phyloP scores from a whole-genome alignment of 1,284 basidiomycete species.

The Fomitiporia mediterranea region DNA sequence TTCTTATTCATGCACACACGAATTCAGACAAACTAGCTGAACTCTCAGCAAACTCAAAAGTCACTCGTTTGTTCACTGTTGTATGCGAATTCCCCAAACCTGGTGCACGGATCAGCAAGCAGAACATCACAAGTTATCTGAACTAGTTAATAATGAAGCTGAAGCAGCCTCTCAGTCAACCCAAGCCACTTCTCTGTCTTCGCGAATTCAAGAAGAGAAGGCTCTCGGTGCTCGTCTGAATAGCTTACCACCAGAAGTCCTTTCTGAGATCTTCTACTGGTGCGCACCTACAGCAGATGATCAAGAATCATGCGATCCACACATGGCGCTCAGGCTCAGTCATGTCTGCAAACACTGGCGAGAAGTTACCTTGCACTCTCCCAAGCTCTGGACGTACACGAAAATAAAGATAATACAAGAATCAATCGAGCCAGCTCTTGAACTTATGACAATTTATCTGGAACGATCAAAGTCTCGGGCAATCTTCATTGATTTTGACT shows the following conservation, averaged over 20 bases:
- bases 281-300: conserved; percentile 11
- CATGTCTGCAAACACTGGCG: conserved; percentile 18
- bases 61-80: background rate
- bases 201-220: background rate
- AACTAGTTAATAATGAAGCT: background rate
- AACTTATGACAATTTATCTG: conserved; percentile 10
- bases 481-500: conserved; percentile 19
- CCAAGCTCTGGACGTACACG: conserved; percentile 20
- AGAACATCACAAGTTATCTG: background rate
- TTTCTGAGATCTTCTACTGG: conserved; percentile 20
- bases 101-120: conserved; percentile 4
- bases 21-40: background rate
- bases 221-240: conserved; percentile 9
- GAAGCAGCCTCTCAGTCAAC: background rate
- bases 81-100: conserved; percentile 5
- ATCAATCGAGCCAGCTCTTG: conserved; percentile 4
- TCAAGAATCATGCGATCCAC: background rate
- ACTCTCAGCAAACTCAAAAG: background rate
- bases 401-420: conserved; percentile 10
- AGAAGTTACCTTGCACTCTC: background rate
- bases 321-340: conserved; percentile 4
- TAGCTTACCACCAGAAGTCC: conserved; percentile 14
- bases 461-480: conserved; percentile 1
- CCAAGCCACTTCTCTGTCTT: background rate
- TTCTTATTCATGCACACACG: background rate